A percentile compares a stretch with the other conserved stretches of the same genome.
Conservation (phyloP, 805 yeast genomes). For the Blastobotrys parvus region DNA sequence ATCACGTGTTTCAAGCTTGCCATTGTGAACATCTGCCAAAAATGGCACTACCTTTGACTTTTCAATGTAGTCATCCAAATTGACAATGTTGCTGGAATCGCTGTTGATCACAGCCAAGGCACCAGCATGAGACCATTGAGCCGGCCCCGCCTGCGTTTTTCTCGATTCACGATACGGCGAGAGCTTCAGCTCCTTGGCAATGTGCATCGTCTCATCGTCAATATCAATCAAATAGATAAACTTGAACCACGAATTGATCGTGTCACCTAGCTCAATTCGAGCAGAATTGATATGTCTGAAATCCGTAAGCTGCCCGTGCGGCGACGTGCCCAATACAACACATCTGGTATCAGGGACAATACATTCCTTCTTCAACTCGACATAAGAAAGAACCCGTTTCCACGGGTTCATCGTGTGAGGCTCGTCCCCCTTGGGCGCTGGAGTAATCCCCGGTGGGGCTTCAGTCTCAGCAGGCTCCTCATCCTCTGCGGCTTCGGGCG, state of each 20-base stretch:
- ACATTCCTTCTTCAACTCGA: constrained; percentile 3
- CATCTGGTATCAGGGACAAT: constrained; percentile 1
- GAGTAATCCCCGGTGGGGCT: not conserved
- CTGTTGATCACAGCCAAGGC: constrained; percentile 9
- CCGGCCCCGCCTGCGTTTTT: constrained; percentile 4
- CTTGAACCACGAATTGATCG: not conserved
- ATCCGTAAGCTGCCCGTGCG: constrained; percentile 3
- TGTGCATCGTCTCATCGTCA: constrained; percentile 2
- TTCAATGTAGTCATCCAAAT: constrained; percentile 10
- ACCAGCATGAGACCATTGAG: constrained; percentile 7
- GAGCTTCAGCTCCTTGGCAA: constrained; percentile 7
- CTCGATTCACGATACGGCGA: constrained; percentile 11
- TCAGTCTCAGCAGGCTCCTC: not conserved
- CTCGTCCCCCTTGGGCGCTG: not conserved
- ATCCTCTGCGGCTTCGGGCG: not conserved
- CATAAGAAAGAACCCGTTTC: constrained; percentile 3
- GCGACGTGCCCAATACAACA: constrained; percentile 5
- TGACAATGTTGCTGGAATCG: constrained; percentile 8
- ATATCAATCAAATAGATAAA: constrained; percentile 5
- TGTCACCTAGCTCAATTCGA: constrained; percentile 1
- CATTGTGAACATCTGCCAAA: not conserved
- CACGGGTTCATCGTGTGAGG: not conserved
- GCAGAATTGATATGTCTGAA: constrained; percentile 4
- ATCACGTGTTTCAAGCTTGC: not conserved
- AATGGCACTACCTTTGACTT: not conserved